A percentile compares a stretch with the other conserved stretches of the same genome.
phyloP scores from a whole-genome alignment of 495 filamentous ascomycete genomes.

The Cudoniella acicularis region DNA sequence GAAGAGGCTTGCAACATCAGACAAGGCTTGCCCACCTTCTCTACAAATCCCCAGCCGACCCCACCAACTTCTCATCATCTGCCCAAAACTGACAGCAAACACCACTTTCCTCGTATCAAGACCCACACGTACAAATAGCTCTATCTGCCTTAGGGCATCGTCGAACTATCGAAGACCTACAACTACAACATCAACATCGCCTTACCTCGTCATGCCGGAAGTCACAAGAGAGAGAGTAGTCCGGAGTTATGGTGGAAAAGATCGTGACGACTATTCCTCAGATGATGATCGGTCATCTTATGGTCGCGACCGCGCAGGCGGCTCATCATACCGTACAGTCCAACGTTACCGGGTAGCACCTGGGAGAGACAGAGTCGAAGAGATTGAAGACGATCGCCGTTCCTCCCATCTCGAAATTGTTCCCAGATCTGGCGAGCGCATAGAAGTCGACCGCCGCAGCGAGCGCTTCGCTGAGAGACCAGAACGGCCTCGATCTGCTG shows the following conservation, averaged over 20 bases:
- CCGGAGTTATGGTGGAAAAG: constrained; percentile 1
- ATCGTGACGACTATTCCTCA: constrained; percentile 39
- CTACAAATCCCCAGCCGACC: not conserved
- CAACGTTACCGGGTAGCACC: constrained; percentile 52
- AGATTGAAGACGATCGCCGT: constrained; percentile 48
- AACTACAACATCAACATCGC: too few relatives aligned
- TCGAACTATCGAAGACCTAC: not conserved
- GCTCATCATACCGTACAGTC: constrained; percentile 39
- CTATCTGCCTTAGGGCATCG: not conserved
- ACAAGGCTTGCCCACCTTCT: not conserved
- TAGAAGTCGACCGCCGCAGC: constrained; percentile 45
- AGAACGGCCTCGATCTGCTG: constrained; percentile 22
- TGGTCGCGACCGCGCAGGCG: not conserved
- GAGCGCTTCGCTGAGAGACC: constrained; percentile 22
- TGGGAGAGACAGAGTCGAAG: constrained; percentile 36
- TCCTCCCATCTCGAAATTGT: constrained; percentile 37
- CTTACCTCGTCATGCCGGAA: constrained; percentile 16
- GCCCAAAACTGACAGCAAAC: not conserved
- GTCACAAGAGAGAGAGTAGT: constrained; percentile 5
- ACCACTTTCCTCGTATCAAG: not conserved
- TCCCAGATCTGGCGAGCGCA: constrained; percentile 28
- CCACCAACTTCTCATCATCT: not conserved
- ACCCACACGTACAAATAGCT: not conserved
- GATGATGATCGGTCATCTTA: constrained; percentile 39
- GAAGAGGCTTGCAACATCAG: not conserved